A percentile compares a stretch with the other conserved stretches of the same genome.
These are phyloP conservation scores for Clavariopsis aquatica DNA, from an alignment of 495 filamentous ascomycete genomes.

Conservation along the genomic window DNA sequence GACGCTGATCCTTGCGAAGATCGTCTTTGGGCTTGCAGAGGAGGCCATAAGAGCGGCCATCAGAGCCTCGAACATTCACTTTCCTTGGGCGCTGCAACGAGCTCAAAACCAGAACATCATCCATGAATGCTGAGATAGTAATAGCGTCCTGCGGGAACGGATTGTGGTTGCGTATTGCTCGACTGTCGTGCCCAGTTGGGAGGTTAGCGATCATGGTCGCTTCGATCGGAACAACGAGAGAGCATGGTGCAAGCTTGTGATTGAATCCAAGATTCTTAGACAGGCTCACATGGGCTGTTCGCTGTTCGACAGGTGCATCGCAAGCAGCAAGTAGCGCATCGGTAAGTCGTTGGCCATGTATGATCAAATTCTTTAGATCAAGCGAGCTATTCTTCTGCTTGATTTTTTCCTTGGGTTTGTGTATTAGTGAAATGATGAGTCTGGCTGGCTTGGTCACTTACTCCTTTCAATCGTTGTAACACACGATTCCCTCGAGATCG, in stretches of 20 bases:
- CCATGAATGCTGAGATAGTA: slow-evolving; percentile 68
- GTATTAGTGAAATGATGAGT: slow-evolving; percentile 10
- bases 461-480: slow-evolving; percentile 42
- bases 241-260: slow-evolving; percentile 76
- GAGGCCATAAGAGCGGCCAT: slow-evolving; percentile 83
- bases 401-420: slow-evolving; percentile 10
- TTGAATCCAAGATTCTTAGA: slow-evolving; percentile 78
- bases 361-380: slow-evolving; percentile 71
- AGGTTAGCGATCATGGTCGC: slow-evolving; percentile 77
- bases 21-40: slow-evolving; percentile 98
- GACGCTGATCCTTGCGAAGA: slow-evolving; percentile 89
- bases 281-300: slow-evolving; percentile 69
- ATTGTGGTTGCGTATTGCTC: slow-evolving; percentile 70
- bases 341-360: slow-evolving; percentile 76
- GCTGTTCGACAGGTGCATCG: slow-evolving; percentile 69
- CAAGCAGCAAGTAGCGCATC: slow-evolving; percentile 81
- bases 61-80: slow-evolving; percentile 81
- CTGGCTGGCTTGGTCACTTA: slow-evolving; percentile 38
- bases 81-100: slow-evolving; percentile 92
- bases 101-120: slow-evolving; percentile 84
- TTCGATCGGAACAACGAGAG: slow-evolving; percentile 85
- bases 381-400: slow-evolving; percentile 13
- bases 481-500: slow-evolving; percentile 55
- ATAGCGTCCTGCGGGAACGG: slow-evolving; percentile 72
- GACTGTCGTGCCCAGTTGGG: slow-evolving; percentile 69